Evolutionary conservation across 2,329 filamentous ascomycete genomes (phyloP).

Genomic region (Hortaea sp.): DNA sequence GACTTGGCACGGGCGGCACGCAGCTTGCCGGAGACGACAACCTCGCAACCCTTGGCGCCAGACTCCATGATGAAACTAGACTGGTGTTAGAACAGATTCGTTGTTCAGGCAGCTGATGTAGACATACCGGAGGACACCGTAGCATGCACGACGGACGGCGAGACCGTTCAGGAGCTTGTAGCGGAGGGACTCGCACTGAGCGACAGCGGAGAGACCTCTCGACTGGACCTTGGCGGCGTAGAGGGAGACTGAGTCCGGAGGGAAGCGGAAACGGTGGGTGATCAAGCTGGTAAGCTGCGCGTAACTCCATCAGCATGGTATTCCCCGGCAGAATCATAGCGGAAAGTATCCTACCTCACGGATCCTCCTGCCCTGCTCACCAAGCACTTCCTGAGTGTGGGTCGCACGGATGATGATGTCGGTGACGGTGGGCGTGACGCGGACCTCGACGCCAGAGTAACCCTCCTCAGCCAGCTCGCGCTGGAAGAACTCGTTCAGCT

Average conservation of each 20-base stretch:
- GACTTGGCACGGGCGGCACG: slow-evolving; percentile 97
- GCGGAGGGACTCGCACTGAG: slow-evolving; percentile 99
- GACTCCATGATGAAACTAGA: slow-evolving; percentile 99
- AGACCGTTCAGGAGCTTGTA: slow-evolving; percentile 99
- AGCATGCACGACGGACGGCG: slow-evolving; percentile 96
- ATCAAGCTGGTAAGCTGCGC: slow-evolving; percentile 86
- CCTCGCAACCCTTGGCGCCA: slow-evolving; percentile 99
- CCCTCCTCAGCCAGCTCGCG: slow-evolving; percentile 99
- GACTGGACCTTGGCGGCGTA: slow-evolving; percentile 99
- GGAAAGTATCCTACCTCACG: slow-evolving; percentile 49
- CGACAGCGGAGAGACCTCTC: slow-evolving; percentile 98
- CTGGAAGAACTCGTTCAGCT: slow-evolving; percentile 99
- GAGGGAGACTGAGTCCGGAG: slow-evolving; percentile 98
- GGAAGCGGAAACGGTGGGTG: slow-evolving; percentile 99
- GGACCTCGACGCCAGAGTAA: slow-evolving; percentile 99
- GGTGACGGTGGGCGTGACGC: slow-evolving; percentile 98
- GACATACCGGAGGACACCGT: slow-evolving; percentile 68
- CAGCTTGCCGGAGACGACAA: slow-evolving; percentile 98
- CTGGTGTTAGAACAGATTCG: slow-evolving; percentile 3
- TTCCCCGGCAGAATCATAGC: not conserved
- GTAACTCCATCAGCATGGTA: slow-evolving; percentile 4
- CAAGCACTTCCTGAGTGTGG: slow-evolving; percentile 99
- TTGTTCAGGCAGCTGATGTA: not conserved
- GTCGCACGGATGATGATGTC: slow-evolving; percentile 99
- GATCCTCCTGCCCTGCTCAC: slow-evolving; percentile 99